phyloP scores from a whole-genome alignment of 2,329 filamentous ascomycete species.

The Trichophyton benhamiae region DNA sequence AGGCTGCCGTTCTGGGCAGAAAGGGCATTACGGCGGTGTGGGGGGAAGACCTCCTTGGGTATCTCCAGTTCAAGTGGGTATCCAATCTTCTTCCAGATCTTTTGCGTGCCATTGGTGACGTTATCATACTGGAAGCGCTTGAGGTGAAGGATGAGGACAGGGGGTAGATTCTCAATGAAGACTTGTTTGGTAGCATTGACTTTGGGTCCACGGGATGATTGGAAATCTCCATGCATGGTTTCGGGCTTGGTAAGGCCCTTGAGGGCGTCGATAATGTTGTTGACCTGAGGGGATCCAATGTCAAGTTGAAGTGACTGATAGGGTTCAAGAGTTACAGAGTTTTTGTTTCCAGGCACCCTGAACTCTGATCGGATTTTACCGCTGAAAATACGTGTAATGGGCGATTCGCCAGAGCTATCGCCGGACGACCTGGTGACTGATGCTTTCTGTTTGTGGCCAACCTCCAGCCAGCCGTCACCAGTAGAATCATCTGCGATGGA shows the following conservation, averaged over 20 bases:
- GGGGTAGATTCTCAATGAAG: conserved; percentile 81
- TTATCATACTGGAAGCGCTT: conserved; percentile 97
- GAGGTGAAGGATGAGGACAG: conserved; percentile 83
- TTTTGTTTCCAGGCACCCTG: conserved; percentile 71
- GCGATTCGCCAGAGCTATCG: conserved; percentile 57
- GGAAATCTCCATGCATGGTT: conserved; percentile 72
- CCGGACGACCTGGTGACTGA: conserved; percentile 80
- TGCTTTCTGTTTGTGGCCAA: conserved; percentile 80
- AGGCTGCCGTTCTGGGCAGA: conserved; percentile 54
- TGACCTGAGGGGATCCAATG: conserved; percentile 74
- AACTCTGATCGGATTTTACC: conserved; percentile 84
- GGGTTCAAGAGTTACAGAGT: conserved; percentile 82
- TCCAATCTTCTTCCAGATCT: conserved; percentile 96
- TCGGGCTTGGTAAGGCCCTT: conserved; percentile 75
- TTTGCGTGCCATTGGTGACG: conserved; percentile 68
- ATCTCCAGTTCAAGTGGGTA: conserved; percentile 93
- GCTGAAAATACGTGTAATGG: conserved; percentile 88
- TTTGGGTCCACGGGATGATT: conserved; percentile 62
- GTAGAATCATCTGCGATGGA: conserved; percentile 27
- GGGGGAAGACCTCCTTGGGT: conserved; percentile 75
- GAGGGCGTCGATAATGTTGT: conserved; percentile 84
- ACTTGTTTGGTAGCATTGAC: conserved; percentile 82
- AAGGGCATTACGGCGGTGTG: conserved; percentile 56
- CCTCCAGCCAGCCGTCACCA: conserved; percentile 74
- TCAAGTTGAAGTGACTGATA: conserved; percentile 92